Percentiles rank a stretch among this genome's conserved stretches.
Conservation (phyloP, 768 basidiomycete genomes). For the Thelephora ganbajun region DNA sequence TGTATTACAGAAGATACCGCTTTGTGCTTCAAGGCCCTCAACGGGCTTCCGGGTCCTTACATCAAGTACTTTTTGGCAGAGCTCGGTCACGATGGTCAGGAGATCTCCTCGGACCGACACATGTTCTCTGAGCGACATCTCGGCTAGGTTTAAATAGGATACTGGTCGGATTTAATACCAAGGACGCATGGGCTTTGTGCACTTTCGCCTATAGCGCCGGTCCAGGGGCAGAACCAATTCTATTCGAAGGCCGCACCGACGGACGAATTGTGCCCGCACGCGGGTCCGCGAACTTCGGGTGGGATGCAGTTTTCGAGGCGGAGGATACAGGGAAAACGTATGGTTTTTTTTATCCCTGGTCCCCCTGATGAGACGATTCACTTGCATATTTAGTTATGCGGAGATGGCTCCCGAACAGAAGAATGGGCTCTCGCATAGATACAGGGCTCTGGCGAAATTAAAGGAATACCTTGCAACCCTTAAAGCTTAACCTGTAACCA, state of each 20-base stretch:
- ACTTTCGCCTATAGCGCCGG: constrained; percentile 92
- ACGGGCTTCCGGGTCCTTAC: constrained; percentile 91
- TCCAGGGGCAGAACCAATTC: constrained; percentile 62
- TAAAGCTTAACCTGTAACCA: not conserved
- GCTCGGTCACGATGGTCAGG: constrained; percentile 69
- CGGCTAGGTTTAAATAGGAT: constrained; percentile 65
- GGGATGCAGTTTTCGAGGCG: constrained; percentile 83
- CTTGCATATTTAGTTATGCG: constrained; percentile 32
- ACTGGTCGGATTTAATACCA: constrained; percentile 62
- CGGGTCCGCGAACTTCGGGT: constrained; percentile 72
- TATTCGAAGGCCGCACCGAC: constrained; percentile 80
- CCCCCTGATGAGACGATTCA: not conserved
- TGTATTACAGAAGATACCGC: constrained; percentile 90
- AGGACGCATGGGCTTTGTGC: constrained; percentile 79
- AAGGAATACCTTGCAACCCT: constrained; percentile 23
- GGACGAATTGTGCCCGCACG: constrained; percentile 82
- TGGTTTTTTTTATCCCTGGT: too few species aligned
- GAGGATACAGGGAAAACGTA: constrained; percentile 67
- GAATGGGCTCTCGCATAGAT: constrained; percentile 54
- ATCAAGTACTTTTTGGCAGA: constrained; percentile 85
- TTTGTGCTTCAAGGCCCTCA: constrained; percentile 76
- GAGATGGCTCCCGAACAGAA: constrained; percentile 55
- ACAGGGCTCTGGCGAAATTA: constrained; percentile 46
- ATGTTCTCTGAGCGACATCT: not conserved
- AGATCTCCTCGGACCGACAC: not conserved